Conservation (phyloP, 768 basidiomycete genomes). For the Mycena sanguinolenta region DNA sequence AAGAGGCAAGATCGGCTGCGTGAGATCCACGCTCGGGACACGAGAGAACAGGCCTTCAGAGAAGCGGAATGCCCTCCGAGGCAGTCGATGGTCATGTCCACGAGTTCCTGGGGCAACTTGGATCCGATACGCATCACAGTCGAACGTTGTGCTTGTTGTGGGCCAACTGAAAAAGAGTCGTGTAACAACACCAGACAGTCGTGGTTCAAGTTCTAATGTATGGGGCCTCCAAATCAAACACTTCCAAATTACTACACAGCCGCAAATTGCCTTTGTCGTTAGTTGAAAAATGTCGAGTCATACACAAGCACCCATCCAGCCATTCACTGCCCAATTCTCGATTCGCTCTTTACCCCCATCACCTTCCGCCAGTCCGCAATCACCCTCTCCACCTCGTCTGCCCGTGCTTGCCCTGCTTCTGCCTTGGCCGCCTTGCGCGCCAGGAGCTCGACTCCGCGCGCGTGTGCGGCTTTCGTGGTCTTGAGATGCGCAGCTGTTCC, state of each 20-base stretch:
- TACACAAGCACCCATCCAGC: no score
- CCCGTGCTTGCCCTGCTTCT: not conserved
- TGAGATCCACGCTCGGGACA: not conserved
- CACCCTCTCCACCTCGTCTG: slow-evolving; percentile 1
- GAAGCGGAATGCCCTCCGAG: not conserved
- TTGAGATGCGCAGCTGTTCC: not conserved
- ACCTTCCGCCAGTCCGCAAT: not conserved
- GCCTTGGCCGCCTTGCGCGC: slow-evolving; percentile 7
- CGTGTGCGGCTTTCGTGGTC: not conserved
- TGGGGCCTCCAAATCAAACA: no score
- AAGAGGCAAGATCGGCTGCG: slow-evolving; percentile 13
- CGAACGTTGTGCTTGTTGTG: no score
- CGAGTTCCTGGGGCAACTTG: slow-evolving; percentile 7
- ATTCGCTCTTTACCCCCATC: not conserved
- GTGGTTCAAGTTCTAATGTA: no score
- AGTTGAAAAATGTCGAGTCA: no score
- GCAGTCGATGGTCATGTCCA: slow-evolving; percentile 11
- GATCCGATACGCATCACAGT: no score
- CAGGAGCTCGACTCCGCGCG: not conserved
- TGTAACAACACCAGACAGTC: no score
- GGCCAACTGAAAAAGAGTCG: no score
- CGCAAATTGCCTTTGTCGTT: no score
- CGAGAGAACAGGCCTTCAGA: slow-evolving; percentile 5
- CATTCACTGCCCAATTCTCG: not conserved
- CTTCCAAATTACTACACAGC: no score